Evolutionary conservation across 2,329 filamentous ascomycete genomes (phyloP).

Genomic region (Colletotrichum caudatum): DNA sequence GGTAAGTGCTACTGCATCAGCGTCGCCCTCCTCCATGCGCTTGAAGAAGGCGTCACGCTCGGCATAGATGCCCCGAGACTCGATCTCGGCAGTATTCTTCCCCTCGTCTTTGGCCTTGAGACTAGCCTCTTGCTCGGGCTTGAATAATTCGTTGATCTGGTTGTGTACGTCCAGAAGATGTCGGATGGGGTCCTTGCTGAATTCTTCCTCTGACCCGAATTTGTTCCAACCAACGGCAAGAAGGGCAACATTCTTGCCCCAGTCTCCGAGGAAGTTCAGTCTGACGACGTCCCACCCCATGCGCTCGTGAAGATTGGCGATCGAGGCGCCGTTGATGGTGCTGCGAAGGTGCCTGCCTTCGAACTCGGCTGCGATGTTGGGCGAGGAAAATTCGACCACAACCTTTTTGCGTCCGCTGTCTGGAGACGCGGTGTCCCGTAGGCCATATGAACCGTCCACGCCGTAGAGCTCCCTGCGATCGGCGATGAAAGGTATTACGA

Average conservation of each 20-base stretch:
- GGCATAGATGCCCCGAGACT: slow-evolving; percentile 58
- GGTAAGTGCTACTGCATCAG: slow-evolving; percentile 68
- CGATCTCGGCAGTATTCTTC: slow-evolving; percentile 58
- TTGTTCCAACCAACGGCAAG: slow-evolving; percentile 76
- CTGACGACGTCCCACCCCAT: slow-evolving; percentile 78
- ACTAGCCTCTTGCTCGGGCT: slow-evolving; percentile 71
- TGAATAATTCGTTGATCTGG: slow-evolving; percentile 72
- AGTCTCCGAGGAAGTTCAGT: slow-evolving; percentile 84
- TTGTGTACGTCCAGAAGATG: slow-evolving; percentile 81
- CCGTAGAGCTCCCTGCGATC: slow-evolving; percentile 69
- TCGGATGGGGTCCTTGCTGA: slow-evolving; percentile 74
- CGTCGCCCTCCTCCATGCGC: slow-evolving; percentile 70
- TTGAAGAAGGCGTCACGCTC: slow-evolving; percentile 73
- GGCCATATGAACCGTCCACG: slow-evolving; percentile 68
- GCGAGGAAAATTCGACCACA: slow-evolving; percentile 79
- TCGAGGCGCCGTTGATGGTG: slow-evolving; percentile 81
- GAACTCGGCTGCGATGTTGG: slow-evolving; percentile 83
- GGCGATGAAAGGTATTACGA: slow-evolving; percentile 70
- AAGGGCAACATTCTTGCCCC: slow-evolving; percentile 79
- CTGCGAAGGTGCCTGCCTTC: slow-evolving; percentile 80
- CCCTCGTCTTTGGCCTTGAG: slow-evolving; percentile 63
- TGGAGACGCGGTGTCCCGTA: slow-evolving; percentile 60
- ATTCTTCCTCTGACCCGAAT: slow-evolving; percentile 74
- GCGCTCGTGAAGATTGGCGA: slow-evolving; percentile 75
- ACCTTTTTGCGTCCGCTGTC: slow-evolving; percentile 60